Percentiles rank a stretch among this genome's conserved stretches.
These are phyloP conservation scores for Aspergillus viridinutans DNA, from an alignment of 2,329 filamentous ascomycete species.

Conservation along the genomic window DNA sequence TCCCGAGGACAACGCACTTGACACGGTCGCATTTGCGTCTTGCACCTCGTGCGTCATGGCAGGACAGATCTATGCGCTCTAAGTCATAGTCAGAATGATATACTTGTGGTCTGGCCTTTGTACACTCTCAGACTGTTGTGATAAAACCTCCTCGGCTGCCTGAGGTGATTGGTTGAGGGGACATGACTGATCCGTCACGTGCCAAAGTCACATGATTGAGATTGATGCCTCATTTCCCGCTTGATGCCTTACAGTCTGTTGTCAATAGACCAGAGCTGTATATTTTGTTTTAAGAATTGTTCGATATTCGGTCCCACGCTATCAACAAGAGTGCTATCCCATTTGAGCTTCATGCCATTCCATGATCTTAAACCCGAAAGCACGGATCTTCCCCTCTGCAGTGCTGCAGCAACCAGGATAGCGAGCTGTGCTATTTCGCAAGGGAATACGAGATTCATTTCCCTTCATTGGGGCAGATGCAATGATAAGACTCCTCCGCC, in stretches of 20 bases:
- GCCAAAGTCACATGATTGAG: no score
- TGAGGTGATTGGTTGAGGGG: no score
- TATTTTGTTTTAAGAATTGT: no score
- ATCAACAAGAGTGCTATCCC: no score
- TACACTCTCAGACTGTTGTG: background rate
- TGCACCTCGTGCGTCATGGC: background rate
- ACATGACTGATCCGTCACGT: background rate
- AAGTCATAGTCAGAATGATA: background rate
- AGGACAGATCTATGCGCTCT: background rate
- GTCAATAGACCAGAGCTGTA: background rate
- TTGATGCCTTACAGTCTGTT: no score
- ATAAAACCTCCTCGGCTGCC: background rate
- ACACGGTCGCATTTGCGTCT: background rate
- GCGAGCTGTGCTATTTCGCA: background rate
- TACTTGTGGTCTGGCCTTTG: background rate
- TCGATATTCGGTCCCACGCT: background rate
- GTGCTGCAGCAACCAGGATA: background rate
- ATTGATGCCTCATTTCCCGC: no score
- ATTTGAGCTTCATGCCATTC: no score
- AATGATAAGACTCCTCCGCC: background rate
- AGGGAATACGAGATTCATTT: background rate
- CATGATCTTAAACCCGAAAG: no score
- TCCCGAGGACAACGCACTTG: slow-evolving; percentile 4
- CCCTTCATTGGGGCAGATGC: background rate
- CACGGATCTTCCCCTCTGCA: background rate